phyloP scores from a whole-genome alignment of 1,284 basidiomycete genomes.

The Grifola frondosa region DNA sequence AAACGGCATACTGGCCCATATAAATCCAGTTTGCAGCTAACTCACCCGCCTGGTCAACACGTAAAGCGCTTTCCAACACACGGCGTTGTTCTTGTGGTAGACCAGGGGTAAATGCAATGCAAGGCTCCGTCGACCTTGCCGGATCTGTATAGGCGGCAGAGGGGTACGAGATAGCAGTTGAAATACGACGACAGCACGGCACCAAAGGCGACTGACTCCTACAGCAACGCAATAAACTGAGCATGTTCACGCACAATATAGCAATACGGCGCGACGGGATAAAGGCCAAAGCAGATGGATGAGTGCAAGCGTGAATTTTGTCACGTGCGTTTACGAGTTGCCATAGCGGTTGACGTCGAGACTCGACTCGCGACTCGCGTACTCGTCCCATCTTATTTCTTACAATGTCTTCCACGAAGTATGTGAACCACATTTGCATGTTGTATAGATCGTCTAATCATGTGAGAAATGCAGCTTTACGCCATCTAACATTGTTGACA shows the following conservation, averaged over 20 bases:
- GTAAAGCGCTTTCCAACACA: constrained; percentile 63
- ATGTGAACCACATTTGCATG: constrained; percentile 1
- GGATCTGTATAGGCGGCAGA: constrained; percentile 39
- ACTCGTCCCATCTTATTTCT: too few relatives aligned
- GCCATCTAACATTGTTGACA: constrained; percentile 52
- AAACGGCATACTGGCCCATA: constrained; percentile 74
- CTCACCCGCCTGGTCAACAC: constrained; percentile 92
- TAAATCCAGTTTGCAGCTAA: constrained; percentile 94
- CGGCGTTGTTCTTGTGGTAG: constrained; percentile 48
- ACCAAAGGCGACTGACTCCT: too few relatives aligned
- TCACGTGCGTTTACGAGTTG: too few relatives aligned
- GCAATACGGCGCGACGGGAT: too few relatives aligned
- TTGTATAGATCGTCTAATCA: too few relatives aligned
- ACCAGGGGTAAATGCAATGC: constrained; percentile 43
- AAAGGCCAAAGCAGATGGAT: too few relatives aligned
- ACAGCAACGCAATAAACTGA: too few relatives aligned
- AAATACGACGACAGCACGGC: too few relatives aligned
- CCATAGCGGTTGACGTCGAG: too few relatives aligned
- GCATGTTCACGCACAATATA: too few relatives aligned
- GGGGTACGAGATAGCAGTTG: constrained; percentile 14
- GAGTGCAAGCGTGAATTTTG: too few relatives aligned
- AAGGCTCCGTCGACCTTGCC: constrained; percentile 32
- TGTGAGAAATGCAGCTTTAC: constrained; percentile 47
- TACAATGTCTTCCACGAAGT: constrained; percentile 2
- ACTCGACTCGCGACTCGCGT: too few relatives aligned